Base-by-base conservation (phyloP, 2,329 filamentous ascomycete genomes). In the Epichloe aotearoae region DNA sequence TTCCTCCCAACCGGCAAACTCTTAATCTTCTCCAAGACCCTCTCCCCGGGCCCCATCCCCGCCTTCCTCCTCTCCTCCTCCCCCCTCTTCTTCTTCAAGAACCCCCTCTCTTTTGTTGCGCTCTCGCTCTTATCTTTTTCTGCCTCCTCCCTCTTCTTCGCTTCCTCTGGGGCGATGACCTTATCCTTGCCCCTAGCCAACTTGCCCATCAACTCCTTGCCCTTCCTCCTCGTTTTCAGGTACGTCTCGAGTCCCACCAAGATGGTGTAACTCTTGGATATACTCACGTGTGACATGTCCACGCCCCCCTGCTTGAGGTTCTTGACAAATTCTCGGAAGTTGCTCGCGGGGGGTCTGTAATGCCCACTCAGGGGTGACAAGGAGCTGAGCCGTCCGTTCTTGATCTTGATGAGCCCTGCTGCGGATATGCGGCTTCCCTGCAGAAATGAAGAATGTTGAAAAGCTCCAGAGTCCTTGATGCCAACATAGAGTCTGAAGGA, bases 371-470 rank as follows among this genome's bases (percentile, higher is more conserved):
- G 67, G 2, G 77, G 88, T 4, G 83, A 86, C 8, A 94, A 72
- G 47, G 81, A 83, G 2, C 78, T 74, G n/a, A 95, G 65, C 33
- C 85, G 79, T 1, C 90, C 90, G 57, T 89, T 74, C 62, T 88
- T 88, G 61, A 95, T 83, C 64, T 86, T 89, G 63, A 95, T 88
- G 26, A 91, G 71, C 0, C 90, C 90, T 4, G 90, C 90, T 0
- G 89, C 83, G 0, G 83, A 80, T 49, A 95, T 89, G 12, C 89
- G 80, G 10, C 83, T 77, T 23, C 89, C 90, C 54, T 90, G 86
- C 1, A 95, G 73, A 60, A 96, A 95, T 0, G 87, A 93, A 12
- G 84, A 90, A 66, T 95, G 90, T 60, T 95, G 90, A 61, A 96
- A 96, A 4, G 86, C 82, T 11, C 90, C 90, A 4, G 82, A 84